Percentiles rank a stretch among this genome's conserved stretches.
These are phyloP conservation scores for Salix suchowensis DNA, from an alignment of 345 rosid species.

Conservation along the genomic window DNA sequence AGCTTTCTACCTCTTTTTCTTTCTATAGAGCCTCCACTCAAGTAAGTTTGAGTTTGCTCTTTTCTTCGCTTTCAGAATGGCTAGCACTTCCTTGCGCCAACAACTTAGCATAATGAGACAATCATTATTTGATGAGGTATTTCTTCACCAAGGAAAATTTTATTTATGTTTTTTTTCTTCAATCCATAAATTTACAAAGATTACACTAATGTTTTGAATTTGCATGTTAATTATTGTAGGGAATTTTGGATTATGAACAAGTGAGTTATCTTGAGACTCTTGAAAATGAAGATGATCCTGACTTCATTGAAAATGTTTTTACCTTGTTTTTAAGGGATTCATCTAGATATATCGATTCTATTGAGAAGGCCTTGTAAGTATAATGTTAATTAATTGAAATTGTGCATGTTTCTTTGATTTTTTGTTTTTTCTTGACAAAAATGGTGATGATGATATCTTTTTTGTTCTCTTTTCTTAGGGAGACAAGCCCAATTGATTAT, in stretches of 20 bases:
- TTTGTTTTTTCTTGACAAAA: neutral
- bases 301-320: neutral
- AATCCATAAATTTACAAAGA: neutral
- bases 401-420: neutral
- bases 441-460: neutral
- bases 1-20: neutral
- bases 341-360: neutral
- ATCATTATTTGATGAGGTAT: neutral
- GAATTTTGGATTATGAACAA: neutral
- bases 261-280: neutral
- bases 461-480: neutral
- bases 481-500: neutral
- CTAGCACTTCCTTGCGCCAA: neutral
- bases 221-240: neutral
- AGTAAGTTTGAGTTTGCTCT: neutral
- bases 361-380: neutral
- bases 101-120: neutral
- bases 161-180: neutral
- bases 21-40: neutral
- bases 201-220: neutral
- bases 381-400: neutral
- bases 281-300: conserved; percentile 1
- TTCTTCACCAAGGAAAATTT: neutral
- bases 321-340: conserved; percentile 1
- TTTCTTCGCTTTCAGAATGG: neutral